phyloP scores from a whole-genome alignment of 495 filamentous ascomycete genomes.

The Chaetomidium leptoderma region DNA sequence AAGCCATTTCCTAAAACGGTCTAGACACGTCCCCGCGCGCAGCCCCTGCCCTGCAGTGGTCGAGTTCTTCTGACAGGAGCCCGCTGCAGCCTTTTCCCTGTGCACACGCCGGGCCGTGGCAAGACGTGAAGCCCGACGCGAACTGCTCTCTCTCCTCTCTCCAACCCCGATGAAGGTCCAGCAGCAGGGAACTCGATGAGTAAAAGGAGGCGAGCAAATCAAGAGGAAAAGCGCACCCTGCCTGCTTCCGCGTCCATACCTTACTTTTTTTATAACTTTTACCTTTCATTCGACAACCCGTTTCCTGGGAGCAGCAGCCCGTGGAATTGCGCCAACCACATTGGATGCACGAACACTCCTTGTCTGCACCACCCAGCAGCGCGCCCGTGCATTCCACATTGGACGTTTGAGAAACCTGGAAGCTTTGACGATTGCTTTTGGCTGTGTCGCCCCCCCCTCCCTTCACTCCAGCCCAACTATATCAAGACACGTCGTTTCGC shows the following conservation, averaged over 20 bases:
- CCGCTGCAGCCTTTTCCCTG: background rate
- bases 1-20: constrained; percentile 2
- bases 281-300: constrained; percentile 25
- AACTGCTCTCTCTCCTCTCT: background rate
- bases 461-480: constrained; percentile 46
- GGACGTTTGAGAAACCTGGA: constrained; percentile 23
- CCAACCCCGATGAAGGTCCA: constrained; percentile 1
- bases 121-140: background rate
- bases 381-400: constrained; percentile 39
- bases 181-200: constrained; percentile 8
- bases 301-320: constrained; percentile 16
- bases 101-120: constrained; percentile 17
- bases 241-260: constrained; percentile 6
- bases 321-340: constrained; percentile 38
- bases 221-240: constrained; percentile 16
- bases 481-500: constrained; percentile 56
- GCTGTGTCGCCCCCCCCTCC: constrained; percentile 33
- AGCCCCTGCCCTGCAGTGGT: constrained; percentile 3
- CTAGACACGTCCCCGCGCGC: constrained; percentile 12
- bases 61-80: background rate
- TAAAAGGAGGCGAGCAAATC: constrained; percentile 13
- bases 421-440: constrained; percentile 17
- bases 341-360: constrained; percentile 35
- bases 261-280: constrained; percentile 22
- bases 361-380: constrained; percentile 37